Evolutionary conservation across 345 rosid genomes (phyloP), one percentile per base, ranked within the genome.

Genomic region (Brassica juncea): DNA sequence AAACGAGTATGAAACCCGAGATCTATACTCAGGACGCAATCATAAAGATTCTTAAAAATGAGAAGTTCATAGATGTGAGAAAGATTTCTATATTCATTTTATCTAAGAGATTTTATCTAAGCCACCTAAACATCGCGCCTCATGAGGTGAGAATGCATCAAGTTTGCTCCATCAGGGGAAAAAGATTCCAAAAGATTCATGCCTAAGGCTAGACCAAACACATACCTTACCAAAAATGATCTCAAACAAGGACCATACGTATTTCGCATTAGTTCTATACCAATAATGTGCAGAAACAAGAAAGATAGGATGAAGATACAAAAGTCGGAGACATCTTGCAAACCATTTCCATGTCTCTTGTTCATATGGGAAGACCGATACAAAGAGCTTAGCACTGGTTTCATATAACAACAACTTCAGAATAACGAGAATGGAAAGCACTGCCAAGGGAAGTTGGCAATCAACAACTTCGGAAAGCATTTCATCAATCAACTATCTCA

Each of bases 351-450:
- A 25, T 32, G 28, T 31, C 35, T 19, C 31, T 66, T 27, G 34
- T 30, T 28, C 49, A 15, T 42, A 59, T 6, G 60, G 25, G 14
- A 62, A 62, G 6, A 34, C 65, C 21, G 14, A 77, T 49, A 61
- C 47, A 54, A 52, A 70, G 63, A n/a, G 62, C 70, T 61, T n/a
- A 61, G 70, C 70, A 66, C 16, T 30, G 44, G 21, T 64, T 65
- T 30, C 23, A 0, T 4, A 25, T 25, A 55, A 37, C 54, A 19
- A 32, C 21, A 19, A 19, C 21, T 34, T 55, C 4, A 23, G 12
- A 31, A 21, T 3, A 71, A 52, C 58, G 21, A 52, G 9, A 54
- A 54, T 9, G 31, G 31, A 58, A 58, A 21, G 27, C 10, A 19
- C 11, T 19, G 9, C 10, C 27, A 16, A 57, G 9, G 11, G 12